Conservation (phyloP, 192 early-diverging fungal species). For the Linnemannia hyalina region DNA sequence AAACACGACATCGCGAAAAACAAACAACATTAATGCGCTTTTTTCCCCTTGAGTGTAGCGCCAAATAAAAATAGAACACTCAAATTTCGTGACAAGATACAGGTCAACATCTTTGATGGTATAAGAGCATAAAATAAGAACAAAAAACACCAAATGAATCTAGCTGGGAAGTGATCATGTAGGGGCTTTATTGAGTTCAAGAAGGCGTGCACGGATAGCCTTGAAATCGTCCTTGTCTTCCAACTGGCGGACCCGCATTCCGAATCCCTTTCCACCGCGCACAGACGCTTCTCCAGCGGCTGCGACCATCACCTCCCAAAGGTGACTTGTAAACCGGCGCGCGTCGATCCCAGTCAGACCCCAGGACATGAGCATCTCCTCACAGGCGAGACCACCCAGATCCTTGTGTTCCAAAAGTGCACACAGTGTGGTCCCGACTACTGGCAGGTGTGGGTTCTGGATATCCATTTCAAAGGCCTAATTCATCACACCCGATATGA, state of each 20-base stretch:
- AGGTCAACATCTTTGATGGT: too few species aligned
- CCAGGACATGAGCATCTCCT: constrained; percentile 35
- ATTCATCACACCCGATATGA: neutral
- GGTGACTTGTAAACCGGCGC: constrained; percentile 38
- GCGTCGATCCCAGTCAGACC: constrained; percentile 33
- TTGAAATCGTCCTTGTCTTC: constrained; percentile 24
- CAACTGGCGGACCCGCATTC: constrained; percentile 28
- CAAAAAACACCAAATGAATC: neutral
- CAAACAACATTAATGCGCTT: neutral
- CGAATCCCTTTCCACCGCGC: constrained; percentile 17
- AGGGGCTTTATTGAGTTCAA: constrained; percentile 13
- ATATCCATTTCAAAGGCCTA: constrained; percentile 50
- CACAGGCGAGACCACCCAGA: constrained; percentile 23
- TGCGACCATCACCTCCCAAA: constrained; percentile 42
- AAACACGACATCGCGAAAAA: neutral
- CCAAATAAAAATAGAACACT: neutral
- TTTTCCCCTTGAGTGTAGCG: neutral
- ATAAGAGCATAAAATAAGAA: neutral
- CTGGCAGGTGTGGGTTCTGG: constrained; percentile 13
- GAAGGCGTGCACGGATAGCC: neutral
- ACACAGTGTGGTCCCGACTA: constrained; percentile 31
- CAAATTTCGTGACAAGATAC: neutral
- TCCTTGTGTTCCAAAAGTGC: constrained; percentile 23
- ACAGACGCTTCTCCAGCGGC: constrained; percentile 44
- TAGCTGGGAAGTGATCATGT: neutral